Evolutionary conservation across 768 basidiomycete genomes (phyloP).

Genomic region (Asterophora lycoperdoides): DNA sequence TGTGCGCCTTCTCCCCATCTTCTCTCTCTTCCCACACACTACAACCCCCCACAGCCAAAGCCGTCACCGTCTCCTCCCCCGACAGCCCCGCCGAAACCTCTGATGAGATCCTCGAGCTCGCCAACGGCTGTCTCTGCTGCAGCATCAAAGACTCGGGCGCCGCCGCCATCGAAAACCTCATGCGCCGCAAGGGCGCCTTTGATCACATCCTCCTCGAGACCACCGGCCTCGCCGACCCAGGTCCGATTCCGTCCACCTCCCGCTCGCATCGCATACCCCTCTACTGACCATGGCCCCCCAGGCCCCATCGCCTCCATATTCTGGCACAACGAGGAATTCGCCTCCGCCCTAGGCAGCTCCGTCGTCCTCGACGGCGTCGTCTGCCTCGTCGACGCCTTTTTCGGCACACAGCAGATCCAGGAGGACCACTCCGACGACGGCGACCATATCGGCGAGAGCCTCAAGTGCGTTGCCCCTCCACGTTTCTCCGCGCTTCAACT

Average conservation of each 20-base stretch:
- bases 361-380: constrained; percentile 86
- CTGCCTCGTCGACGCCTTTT: constrained; percentile 88
- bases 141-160: constrained; percentile 93
- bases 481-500: not conserved
- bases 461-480: constrained; percentile 53
- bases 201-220: constrained; percentile 96
- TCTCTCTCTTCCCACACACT: constrained; percentile 11
- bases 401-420: constrained; percentile 81
- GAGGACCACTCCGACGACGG: constrained; percentile 60
- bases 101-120: constrained; percentile 87
- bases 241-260: constrained; percentile 46
- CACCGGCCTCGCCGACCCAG: constrained; percentile 94
- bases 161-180: constrained; percentile 90
- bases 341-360: constrained; percentile 60
- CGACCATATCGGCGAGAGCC: constrained; percentile 67
- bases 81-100: constrained; percentile 63
- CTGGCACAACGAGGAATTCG: constrained; percentile 83
- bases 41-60: constrained; percentile 66
- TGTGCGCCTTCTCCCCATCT: constrained; percentile 39
- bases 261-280: too few relatives aligned
- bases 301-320: constrained; percentile 89
- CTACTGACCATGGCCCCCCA: constrained; percentile 94
- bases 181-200: constrained; percentile 81
- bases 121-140: constrained; percentile 98
- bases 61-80: constrained; percentile 74